A percentile compares a stretch with the other conserved stretches of the same genome.
Evolutionary conservation across 345 rosid species (phyloP).

Genomic region (Anacardium occidentale): DNA sequence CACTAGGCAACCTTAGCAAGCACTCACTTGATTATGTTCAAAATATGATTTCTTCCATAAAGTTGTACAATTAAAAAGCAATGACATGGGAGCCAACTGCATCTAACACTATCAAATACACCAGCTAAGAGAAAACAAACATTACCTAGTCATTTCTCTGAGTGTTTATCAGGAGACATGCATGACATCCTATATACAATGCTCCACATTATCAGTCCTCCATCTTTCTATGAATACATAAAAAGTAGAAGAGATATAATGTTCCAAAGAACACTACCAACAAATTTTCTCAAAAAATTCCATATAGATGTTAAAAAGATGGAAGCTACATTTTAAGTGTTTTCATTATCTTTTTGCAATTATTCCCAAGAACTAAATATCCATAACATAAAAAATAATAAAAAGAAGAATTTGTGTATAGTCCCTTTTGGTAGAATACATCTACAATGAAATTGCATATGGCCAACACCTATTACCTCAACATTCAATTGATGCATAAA

Average conservation of each 20-base stretch:
- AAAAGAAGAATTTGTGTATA: neutral
- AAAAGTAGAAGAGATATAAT: neutral
- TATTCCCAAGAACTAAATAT: neutral
- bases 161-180: neutral
- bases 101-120: neutral
- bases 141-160: neutral
- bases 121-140: neutral
- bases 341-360: neutral
- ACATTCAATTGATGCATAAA: slow-evolving; percentile 19
- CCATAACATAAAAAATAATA: neutral
- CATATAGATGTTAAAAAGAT: neutral
- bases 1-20: neutral
- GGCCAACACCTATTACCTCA: slow-evolving; percentile 11
- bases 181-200: neutral
- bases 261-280: neutral
- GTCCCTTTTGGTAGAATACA: neutral
- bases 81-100: neutral
- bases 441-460: neutral
- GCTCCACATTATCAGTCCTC: neutral
- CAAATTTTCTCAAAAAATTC: neutral
- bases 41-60: neutral
- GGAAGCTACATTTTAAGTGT: neutral
- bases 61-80: neutral
- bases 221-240: neutral
- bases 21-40: neutral